Percentiles rank a stretch among this genome's conserved stretches.
These are phyloP conservation scores for Podaxis sp. DNA, from an alignment of 768 basidiomycete genomes.

Conservation along the genomic window DNA sequence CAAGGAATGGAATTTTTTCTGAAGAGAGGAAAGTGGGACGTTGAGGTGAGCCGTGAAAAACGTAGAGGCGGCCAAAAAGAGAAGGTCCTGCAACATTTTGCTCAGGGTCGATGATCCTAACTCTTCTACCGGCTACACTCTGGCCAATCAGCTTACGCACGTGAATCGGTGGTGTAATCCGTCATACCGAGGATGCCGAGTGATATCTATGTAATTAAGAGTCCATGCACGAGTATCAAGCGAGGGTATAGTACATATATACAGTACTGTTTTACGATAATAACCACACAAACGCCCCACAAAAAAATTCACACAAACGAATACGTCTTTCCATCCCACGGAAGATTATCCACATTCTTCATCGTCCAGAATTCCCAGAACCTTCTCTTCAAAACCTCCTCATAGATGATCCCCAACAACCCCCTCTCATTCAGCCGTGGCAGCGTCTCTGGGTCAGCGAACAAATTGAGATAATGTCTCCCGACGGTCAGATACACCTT, in stretches of 20 bases:
- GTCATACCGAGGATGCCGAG: background rate
- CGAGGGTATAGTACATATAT: background rate
- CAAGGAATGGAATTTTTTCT: background rate
- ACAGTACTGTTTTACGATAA: background rate
- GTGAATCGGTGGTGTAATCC: background rate
- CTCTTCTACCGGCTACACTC: background rate
- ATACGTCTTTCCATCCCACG: conserved; percentile 7
- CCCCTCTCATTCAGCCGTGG: conserved; percentile 7
- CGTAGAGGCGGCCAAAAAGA: background rate
- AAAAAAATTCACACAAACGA: background rate
- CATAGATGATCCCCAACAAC: conserved; percentile 8
- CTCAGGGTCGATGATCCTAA: background rate
- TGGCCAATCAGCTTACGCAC: background rate
- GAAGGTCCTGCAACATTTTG: background rate
- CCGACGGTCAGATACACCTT: conserved; percentile 12
- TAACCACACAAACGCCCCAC: background rate
- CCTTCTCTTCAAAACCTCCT: conserved; percentile 3
- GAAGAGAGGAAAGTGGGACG: background rate
- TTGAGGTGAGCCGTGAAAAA: background rate
- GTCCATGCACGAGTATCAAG: background rate
- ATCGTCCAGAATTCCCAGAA: background rate
- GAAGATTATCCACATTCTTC: background rate
- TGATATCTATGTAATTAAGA: background rate
- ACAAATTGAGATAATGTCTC: conserved; percentile 9
- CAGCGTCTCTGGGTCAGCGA: conserved; percentile 4